phyloP scores from a whole-genome alignment of 2,329 filamentous ascomycete species.

The Talaromyces pinophilus region DNA sequence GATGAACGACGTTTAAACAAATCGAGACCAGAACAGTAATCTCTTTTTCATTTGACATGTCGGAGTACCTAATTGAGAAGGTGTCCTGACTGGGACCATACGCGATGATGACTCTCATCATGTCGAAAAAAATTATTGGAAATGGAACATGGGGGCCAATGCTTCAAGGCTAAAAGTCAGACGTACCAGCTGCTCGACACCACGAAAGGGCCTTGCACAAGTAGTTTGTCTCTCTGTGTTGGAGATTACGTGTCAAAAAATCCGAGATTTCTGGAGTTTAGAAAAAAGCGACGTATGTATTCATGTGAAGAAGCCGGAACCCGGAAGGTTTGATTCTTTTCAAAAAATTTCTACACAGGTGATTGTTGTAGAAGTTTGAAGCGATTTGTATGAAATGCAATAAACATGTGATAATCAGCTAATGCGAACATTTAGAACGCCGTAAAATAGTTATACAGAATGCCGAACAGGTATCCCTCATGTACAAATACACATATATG shows the following conservation, averaged over 20 bases:
- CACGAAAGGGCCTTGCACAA: neutral
- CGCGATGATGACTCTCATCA: neutral
- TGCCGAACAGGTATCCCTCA: neutral
- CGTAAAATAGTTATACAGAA: neutral
- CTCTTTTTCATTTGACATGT: neutral
- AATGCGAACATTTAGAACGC: neutral
- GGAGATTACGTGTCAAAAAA: neutral
- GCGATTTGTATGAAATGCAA: neutral
- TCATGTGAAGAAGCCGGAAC: neutral
- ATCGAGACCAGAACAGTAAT: neutral
- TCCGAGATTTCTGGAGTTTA: neutral
- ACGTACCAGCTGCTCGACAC: neutral
- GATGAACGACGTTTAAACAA: neutral
- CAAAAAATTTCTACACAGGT: neutral
- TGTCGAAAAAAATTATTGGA: neutral
- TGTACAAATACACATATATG: neutral
- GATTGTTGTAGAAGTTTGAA: neutral
- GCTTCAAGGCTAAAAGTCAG: neutral
- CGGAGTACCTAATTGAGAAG: neutral
- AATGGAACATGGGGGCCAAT: conserved; percentile 2
- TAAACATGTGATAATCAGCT: neutral
- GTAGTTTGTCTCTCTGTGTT: neutral
- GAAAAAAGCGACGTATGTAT: neutral
- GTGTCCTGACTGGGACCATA: neutral
- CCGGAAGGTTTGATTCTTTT: neutral